These are phyloP conservation scores for Sclerotinia minor DNA, from an alignment of 2,329 filamentous ascomycete genomes.

Conservation along the genomic window DNA sequence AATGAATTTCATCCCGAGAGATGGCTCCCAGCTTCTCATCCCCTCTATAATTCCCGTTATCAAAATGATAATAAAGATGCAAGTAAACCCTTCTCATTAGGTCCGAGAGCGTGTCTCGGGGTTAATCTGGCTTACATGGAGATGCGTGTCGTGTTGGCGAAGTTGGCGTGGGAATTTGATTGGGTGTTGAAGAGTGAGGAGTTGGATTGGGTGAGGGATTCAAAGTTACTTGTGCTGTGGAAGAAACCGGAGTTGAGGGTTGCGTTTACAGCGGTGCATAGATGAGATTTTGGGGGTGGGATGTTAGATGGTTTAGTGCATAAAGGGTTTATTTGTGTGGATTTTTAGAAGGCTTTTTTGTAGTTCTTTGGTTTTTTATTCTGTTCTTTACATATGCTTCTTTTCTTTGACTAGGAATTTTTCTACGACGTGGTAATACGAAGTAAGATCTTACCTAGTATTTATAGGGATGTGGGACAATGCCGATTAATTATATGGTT, in stretches of 20 bases:
- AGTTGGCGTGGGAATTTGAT: slow-evolving; percentile 19
- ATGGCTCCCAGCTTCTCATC: slow-evolving; percentile 14
- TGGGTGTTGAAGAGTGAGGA: slow-evolving; percentile 16
- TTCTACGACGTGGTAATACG: background rate
- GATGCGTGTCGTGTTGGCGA: slow-evolving; percentile 20
- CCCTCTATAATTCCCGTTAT: slow-evolving; percentile 8
- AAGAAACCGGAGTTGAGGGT: slow-evolving; percentile 17
- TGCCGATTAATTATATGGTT: background rate
- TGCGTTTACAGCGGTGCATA: background rate
- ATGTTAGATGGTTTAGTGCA: background rate
- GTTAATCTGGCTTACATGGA: slow-evolving; percentile 23
- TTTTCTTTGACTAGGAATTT: too few species aligned
- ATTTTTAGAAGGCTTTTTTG: background rate
- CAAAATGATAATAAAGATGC: slow-evolving; percentile 22
- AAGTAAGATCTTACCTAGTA: too few species aligned
- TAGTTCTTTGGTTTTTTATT: too few species aligned
- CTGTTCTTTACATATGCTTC: too few species aligned
- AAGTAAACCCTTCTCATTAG: slow-evolving; percentile 1
- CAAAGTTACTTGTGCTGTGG: slow-evolving; percentile 12
- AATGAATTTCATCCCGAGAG: slow-evolving; percentile 18
- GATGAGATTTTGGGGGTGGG: background rate
- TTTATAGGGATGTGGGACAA: background rate
- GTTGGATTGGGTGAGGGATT: slow-evolving; percentile 18
- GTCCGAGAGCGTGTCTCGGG: slow-evolving; percentile 13
- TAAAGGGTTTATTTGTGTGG: background rate